phyloP scores from a whole-genome alignment of 768 basidiomycete species.

The Tylopilus plumbeoviolaceoides region DNA sequence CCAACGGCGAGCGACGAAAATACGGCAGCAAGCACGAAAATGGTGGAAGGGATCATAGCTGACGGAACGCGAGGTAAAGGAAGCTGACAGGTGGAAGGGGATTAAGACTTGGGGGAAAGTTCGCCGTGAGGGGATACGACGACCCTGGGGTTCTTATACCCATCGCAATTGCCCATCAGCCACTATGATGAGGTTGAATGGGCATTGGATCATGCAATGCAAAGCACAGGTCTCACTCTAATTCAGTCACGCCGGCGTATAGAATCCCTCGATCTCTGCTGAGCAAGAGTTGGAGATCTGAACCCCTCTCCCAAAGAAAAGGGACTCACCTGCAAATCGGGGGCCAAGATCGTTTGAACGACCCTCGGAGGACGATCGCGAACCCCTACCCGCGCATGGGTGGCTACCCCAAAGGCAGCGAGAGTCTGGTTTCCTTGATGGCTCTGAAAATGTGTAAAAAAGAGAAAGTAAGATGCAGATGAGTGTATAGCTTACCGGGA shows the following conservation, averaged over 20 bases:
- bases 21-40: no score
- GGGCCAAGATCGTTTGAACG: not conserved
- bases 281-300: not conserved
- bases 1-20: no score
- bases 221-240: not conserved
- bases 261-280: not conserved
- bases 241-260: no score
- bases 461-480: not conserved
- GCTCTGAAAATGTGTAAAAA: not conserved
- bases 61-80: no score
- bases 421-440: not conserved
- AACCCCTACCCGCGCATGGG: not conserved
- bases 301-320: not conserved
- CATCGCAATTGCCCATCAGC: slow-evolving; percentile 11
- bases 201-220: not conserved
- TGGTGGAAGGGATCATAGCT: no score
- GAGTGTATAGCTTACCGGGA: not conserved
- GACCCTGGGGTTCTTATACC: slow-evolving; percentile 4
- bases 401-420: no score
- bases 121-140: not conserved
- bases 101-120: no score
- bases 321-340: not conserved
- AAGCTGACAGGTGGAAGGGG: no score
- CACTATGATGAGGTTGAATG: slow-evolving; percentile 1
- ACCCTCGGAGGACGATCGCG: not conserved